Percentiles rank a stretch among this genome's conserved stretches.
These are phyloP conservation scores for Boletales sp. DNA, from an alignment of 768 basidiomycete genomes.

Conservation along the genomic window DNA sequence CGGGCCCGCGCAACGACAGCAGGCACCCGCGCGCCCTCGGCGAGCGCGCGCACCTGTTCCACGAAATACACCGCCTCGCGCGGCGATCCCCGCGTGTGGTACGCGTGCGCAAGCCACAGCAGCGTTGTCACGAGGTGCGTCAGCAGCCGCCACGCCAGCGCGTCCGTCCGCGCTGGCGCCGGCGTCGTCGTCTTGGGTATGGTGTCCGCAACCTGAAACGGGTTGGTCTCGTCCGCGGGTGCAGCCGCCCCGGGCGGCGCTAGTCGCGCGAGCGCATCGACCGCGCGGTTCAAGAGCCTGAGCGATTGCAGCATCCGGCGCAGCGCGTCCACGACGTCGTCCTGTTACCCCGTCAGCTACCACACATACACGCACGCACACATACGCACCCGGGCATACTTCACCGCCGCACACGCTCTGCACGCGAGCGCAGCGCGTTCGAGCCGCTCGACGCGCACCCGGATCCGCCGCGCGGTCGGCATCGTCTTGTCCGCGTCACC, in stretches of 20 bases:
- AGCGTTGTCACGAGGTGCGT: slow-evolving; percentile 66
- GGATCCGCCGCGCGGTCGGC: slow-evolving; percentile 55
- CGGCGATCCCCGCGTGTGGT: slow-evolving; percentile 72
- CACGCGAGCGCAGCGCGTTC: slow-evolving; percentile 74
- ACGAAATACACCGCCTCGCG: slow-evolving; percentile 85
- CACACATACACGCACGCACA: background rate
- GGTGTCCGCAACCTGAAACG: slow-evolving; percentile 49
- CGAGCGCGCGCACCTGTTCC: slow-evolving; percentile 71
- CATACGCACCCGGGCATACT: slow-evolving; percentile 53
- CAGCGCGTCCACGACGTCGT: slow-evolving; percentile 55
- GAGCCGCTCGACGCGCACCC: slow-evolving; percentile 52
- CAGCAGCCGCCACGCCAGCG: slow-evolving; percentile 72
- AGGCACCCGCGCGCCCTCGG: slow-evolving; percentile 62
- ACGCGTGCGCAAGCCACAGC: slow-evolving; percentile 61
- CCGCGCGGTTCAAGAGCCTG: slow-evolving; percentile 77
- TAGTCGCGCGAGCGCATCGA: slow-evolving; percentile 63
- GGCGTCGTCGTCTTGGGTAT: slow-evolving; percentile 23
- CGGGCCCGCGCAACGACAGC: slow-evolving; percentile 63
- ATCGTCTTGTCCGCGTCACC: slow-evolving; percentile 43
- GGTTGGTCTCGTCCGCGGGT: slow-evolving; percentile 42
- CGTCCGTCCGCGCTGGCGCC: slow-evolving; percentile 33
- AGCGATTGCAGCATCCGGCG: slow-evolving; percentile 63
- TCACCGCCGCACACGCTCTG: slow-evolving; percentile 63
- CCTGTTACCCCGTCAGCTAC: slow-evolving; percentile 39
- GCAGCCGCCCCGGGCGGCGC: slow-evolving; percentile 34